Evolutionary conservation across 164 flowering plant genomes (phyloP).

Genomic region (Aristolochia contorta): DNA sequence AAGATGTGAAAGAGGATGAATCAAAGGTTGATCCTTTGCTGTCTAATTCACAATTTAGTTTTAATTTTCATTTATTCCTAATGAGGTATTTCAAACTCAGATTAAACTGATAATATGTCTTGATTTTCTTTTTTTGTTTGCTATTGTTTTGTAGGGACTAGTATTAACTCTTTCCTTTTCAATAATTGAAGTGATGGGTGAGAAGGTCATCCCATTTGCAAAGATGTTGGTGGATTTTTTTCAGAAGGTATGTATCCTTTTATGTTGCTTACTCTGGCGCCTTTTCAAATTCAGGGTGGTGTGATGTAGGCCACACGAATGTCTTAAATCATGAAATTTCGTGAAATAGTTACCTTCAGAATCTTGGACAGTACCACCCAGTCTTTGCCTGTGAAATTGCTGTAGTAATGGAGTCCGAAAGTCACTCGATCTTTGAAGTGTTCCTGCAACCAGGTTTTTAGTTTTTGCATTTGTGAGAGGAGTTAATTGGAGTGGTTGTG

Average conservation of each 20-base stretch:
- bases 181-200: slow-evolving; percentile 51
- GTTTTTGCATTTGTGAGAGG: no score
- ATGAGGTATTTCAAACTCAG: background rate
- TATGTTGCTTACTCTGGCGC: background rate
- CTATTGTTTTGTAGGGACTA: slow-evolving; percentile 58
- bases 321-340: no score
- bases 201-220: slow-evolving; percentile 50
- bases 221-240: slow-evolving; percentile 63
- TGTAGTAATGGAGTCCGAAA: no score
- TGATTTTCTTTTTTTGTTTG: background rate
- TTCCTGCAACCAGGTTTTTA: no score
- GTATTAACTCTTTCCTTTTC: slow-evolving; percentile 80
- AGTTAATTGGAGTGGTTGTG: no score
- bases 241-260: slow-evolving; percentile 48
- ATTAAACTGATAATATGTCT: background rate
- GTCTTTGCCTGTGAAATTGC: no score
- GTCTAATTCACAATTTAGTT: background rate
- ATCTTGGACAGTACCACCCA: no score
- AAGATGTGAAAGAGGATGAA: slow-evolving; percentile 88
- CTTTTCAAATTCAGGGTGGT: no score
- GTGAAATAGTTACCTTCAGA: no score
- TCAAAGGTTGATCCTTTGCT: slow-evolving; percentile 55
- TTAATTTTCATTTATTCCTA: background rate
- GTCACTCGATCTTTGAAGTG: no score
- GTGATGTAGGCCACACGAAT: no score